phyloP scores from a whole-genome alignment of 148 eudicot species.

The Camellia granthamiana region DNA sequence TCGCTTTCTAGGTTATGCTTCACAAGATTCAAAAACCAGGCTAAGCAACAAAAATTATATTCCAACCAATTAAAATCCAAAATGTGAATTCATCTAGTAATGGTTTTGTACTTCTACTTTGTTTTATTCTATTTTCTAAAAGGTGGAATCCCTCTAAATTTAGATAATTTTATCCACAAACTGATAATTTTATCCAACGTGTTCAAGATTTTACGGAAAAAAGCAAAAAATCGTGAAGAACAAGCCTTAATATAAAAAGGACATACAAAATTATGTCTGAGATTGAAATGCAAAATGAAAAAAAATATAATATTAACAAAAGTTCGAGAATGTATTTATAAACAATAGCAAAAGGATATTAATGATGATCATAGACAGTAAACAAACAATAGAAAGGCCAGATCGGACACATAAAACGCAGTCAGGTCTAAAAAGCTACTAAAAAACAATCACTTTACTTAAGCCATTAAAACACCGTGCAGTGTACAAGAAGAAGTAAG shows the following conservation, averaged over 20 bases:
- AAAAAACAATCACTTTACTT: background rate
- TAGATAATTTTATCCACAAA: background rate
- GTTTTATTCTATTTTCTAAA: no score
- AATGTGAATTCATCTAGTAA: no score
- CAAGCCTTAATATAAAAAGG: background rate
- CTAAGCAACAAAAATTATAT: no score
- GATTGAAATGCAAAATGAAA: background rate
- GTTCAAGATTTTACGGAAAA: background rate
- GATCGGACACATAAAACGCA: background rate
- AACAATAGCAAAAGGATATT: background rate
- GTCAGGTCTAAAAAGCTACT: background rate
- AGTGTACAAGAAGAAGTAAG: background rate
- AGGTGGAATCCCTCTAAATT: background rate
- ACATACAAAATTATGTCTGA: background rate
- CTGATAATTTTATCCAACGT: background rate
- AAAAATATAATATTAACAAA: background rate
- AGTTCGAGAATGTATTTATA: background rate
- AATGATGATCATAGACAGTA: background rate
- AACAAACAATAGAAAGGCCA: background rate
- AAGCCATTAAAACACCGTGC: background rate
- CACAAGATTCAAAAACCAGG: no score
- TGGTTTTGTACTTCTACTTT: no score
- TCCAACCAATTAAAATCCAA: no score
- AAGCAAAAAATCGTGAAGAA: no score
- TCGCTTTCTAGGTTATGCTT: no score